phyloP scores from a whole-genome alignment of 2,329 filamentous ascomycete genomes.

The Chaetoscypha palmicola region DNA sequence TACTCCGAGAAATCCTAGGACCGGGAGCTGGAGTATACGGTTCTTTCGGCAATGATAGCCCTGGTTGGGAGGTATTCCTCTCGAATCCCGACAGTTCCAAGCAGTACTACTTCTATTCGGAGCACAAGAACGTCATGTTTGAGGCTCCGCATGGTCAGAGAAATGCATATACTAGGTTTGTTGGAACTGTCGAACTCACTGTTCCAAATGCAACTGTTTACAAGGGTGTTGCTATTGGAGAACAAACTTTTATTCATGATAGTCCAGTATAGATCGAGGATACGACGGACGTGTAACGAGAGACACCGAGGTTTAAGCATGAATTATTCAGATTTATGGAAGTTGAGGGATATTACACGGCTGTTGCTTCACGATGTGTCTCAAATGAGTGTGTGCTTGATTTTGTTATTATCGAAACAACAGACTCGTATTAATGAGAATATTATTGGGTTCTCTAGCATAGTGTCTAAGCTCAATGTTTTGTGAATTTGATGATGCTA shows the following conservation, averaged over 20 bases:
- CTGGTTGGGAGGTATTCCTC: conserved; percentile 1
- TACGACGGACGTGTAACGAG: too few relatives aligned
- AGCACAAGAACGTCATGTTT: conserved; percentile 6
- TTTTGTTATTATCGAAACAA: too few relatives aligned
- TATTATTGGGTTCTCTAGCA: too few relatives aligned
- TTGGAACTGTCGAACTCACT: background rate
- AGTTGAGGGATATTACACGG: too few relatives aligned
- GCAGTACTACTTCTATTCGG: background rate
- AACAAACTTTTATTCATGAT: background rate
- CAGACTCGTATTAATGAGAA: too few relatives aligned
- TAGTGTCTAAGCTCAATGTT: too few relatives aligned
- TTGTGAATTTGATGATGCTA: too few relatives aligned
- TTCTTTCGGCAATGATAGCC: background rate
- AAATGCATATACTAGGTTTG: conserved; percentile 4
- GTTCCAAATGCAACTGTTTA: background rate
- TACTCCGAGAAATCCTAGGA: background rate
- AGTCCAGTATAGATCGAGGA: too few relatives aligned
- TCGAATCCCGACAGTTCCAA: background rate
- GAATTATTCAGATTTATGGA: too few relatives aligned
- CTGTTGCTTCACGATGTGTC: too few relatives aligned
- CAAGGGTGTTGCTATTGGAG: conserved; percentile 1
- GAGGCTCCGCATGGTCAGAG: background rate
- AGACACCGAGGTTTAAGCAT: too few relatives aligned
- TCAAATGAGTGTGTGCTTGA: too few relatives aligned
- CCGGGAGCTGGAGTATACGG: conserved; percentile 5